These are phyloP conservation scores for Suhomyces xylopsoci DNA, from an alignment of 805 yeast genomes.

Conservation along the genomic window DNA sequence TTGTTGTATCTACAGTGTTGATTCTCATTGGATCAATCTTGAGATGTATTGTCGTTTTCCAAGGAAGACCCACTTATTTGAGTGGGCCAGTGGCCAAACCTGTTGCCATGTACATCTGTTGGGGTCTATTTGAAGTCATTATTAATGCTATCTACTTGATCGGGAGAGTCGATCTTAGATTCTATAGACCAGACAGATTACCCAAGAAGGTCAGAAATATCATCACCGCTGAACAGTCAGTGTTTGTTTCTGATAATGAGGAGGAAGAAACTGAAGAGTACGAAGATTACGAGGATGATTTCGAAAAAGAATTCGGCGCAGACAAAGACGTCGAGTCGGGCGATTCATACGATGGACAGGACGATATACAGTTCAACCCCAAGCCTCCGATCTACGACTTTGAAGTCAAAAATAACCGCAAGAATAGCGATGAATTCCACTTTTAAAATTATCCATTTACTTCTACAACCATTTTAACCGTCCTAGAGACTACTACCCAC, in stretches of 20 bases:
- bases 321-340: neutral
- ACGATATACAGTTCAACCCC: neutral
- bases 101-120: constrained; percentile 61
- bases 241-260: constrained; percentile 5
- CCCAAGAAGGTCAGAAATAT: constrained; percentile 38
- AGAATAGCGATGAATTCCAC: neutral
- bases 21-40: constrained; percentile 50
- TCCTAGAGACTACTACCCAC: neutral
- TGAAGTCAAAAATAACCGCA: neutral
- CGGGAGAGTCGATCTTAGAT: constrained; percentile 70
- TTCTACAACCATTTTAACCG: neutral
- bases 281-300: neutral
- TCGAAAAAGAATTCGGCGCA: neutral
- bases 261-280: constrained; percentile 2
- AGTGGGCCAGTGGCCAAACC: constrained; percentile 31
- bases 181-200: constrained; percentile 70
- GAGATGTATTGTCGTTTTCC: constrained; percentile 49
- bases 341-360: neutral
- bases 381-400: neutral
- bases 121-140: constrained; percentile 65
- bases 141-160: constrained; percentile 56
- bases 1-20: constrained; percentile 45
- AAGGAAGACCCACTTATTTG: constrained; percentile 20
- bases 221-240: constrained; percentile 41
- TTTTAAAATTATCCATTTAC: neutral